Percentiles rank a stretch among this genome's conserved stretches.
Evolutionary conservation across 2,329 filamentous ascomycete genomes (phyloP).

Genomic region (Endocalyx cinctus): DNA sequence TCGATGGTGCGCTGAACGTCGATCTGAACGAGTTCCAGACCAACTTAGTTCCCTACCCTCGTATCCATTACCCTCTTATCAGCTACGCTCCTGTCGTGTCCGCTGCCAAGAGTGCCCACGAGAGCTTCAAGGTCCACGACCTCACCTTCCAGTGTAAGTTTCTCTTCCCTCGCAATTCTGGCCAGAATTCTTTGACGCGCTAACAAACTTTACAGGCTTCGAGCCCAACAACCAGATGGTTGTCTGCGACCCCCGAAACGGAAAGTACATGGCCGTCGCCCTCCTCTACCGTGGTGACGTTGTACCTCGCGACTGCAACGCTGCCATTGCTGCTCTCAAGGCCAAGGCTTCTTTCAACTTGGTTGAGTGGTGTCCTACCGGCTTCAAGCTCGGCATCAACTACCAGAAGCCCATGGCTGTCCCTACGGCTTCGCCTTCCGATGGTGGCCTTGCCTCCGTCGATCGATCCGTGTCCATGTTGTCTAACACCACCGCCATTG

Average conservation of each 20-base stretch:
- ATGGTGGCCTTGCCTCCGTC: constrained; percentile 57
- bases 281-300: constrained; percentile 69
- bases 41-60: constrained; percentile 68
- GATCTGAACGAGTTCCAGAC: constrained; percentile 76
- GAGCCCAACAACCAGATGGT: constrained; percentile 79
- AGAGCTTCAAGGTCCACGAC: constrained; percentile 83
- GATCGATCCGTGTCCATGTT: constrained; percentile 65
- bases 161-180: not conserved
- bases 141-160: constrained; percentile 67
- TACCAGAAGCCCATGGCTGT: constrained; percentile 64
- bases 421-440: constrained; percentile 44
- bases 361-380: constrained; percentile 71
- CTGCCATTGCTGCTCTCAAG: constrained; percentile 63
- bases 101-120: constrained; percentile 72
- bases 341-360: constrained; percentile 69
- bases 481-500: constrained; percentile 71
- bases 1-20: constrained; percentile 69
- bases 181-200: constrained; percentile 4
- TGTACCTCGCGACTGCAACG: constrained; percentile 64
- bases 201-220: constrained; percentile 49
- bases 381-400: constrained; percentile 74
- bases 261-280: constrained; percentile 73
- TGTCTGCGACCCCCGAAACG: constrained; percentile 68
- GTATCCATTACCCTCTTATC: constrained; percentile 71
- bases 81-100: constrained; percentile 69